phyloP scores from a whole-genome alignment of 148 eudicot species.

The Arctostaphylos glauca region DNA sequence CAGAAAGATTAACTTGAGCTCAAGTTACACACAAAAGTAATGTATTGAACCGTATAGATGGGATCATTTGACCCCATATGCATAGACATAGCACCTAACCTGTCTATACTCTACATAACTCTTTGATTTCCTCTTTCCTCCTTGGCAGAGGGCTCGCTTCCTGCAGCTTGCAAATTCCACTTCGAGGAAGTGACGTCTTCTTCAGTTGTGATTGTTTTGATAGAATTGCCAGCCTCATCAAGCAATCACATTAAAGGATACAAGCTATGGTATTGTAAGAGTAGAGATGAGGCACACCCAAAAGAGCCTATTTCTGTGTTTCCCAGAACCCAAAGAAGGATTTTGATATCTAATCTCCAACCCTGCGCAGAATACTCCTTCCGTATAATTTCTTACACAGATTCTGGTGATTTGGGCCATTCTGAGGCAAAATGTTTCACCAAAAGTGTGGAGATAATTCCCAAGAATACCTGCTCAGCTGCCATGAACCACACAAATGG shows the following conservation, averaged over 20 bases:
- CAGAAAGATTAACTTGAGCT: background rate
- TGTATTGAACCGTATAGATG: background rate
- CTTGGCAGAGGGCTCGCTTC: constrained; percentile 79
- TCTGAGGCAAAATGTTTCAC: constrained; percentile 88
- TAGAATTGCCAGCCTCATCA: constrained; percentile 49
- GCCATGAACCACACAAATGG: constrained; percentile 27
- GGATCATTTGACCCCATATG: background rate
- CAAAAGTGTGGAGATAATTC: constrained; percentile 55
- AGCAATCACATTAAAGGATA: constrained; percentile 58
- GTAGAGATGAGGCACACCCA: constrained; percentile 45
- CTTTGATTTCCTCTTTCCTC: constrained; percentile 18
- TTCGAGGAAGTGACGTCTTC: constrained; percentile 80
- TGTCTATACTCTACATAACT: background rate
- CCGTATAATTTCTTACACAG: constrained; percentile 61
- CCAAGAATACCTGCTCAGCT: constrained; percentile 31
- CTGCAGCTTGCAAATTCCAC: constrained; percentile 81
- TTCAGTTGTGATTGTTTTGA: constrained; percentile 63
- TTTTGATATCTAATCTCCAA: constrained; percentile 55
- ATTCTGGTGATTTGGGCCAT: constrained; percentile 76
- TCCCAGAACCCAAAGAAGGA: constrained; percentile 57
- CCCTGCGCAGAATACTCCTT: constrained; percentile 90
- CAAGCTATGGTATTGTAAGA: constrained; percentile 82
- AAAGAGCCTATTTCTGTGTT: constrained; percentile 58
- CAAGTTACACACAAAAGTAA: background rate
- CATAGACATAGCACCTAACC: background rate